Base-by-base conservation (phyloP, 2,329 filamentous ascomycete species). In the Claviceps africana region DNA sequence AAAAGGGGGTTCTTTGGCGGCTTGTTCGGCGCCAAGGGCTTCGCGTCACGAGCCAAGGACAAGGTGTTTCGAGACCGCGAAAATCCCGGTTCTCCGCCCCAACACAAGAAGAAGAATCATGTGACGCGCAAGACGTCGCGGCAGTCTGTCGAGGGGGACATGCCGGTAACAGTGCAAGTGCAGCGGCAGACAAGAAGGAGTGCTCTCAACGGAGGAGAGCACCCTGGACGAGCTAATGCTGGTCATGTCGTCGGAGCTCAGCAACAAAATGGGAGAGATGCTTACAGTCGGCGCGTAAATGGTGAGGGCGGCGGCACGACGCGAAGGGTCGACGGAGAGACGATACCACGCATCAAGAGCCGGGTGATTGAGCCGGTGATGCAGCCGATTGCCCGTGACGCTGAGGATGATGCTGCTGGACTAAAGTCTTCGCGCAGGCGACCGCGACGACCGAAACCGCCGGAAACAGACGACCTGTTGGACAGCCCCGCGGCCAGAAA, bases 21-120 rank as follows among this genome's bases (percentile, higher is more conserved):
- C 54, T 64, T 81, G 52, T 69, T 80, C 57, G 72, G 75, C 56
- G 72, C 67, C 55, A 70, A 70, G 55, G 75, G 71, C 62, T 65
- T 67, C 51, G 66, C 70, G 13, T 55, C 52, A 22, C 30, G 48
- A 4, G 51, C 48, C 43, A 53, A 51, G 46, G 37, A 42, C 9
- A 56, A 53, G 48, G 53, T 48, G 30, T 50, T 44, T 33, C 51
- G 53, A 15, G 37, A 48, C 13, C 37, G 52, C 21, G 52, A 48
- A 4, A 43, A 51, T 2, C 30, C 22, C 13, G 31, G 15, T 19
- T 33, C 39, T 13, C 25, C 39, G n/a, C 31, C 45, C 1, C 30
- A 39, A 15, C 30, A 48, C 2, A 48, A 42, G 21, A 44, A 33
- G 17, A 42, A 53, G 43, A 43, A 21, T 15, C 15, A 25, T 25